These are phyloP conservation scores for Cardamine resedifolia DNA, from an alignment of 345 rosid species.

Conservation along the genomic window DNA sequence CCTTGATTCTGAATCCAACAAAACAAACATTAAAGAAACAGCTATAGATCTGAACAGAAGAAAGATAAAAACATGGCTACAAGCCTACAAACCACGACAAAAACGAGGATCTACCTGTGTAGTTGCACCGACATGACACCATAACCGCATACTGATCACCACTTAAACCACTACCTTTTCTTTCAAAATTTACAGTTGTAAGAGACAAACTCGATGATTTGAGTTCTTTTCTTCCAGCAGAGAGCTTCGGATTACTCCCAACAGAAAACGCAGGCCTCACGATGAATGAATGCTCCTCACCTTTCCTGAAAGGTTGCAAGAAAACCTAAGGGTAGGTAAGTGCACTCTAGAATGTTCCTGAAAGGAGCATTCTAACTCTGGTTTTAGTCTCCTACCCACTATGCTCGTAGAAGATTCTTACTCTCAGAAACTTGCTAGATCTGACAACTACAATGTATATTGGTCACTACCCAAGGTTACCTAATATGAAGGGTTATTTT, in stretches of 20 bases:
- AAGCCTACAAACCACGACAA: conserved; percentile 31
- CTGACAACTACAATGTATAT: neutral
- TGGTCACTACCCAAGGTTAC: conserved; percentile 14
- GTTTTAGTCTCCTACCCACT: conserved; percentile 8
- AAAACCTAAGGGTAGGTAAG: conserved; percentile 23
- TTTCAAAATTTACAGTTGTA: conserved; percentile 52
- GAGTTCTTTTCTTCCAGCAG: conserved; percentile 48
- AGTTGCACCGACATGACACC: conserved; percentile 92
- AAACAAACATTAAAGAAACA: conserved; percentile 22
- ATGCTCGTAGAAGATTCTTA: neutral
- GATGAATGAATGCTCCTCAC: conserved; percentile 96
- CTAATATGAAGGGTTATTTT: conserved; percentile 3
- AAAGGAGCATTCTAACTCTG: conserved; percentile 10
- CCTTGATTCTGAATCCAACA: conserved; percentile 63
- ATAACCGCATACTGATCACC: conserved; percentile 74
- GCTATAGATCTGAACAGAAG: conserved; percentile 6
- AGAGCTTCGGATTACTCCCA: conserved; percentile 55
- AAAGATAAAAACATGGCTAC: conserved; percentile 23
- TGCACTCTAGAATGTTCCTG: conserved; percentile 20
- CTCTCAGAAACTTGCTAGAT: conserved; percentile 4
- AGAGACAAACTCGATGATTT: conserved; percentile 46
- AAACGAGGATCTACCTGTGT: conserved; percentile 63
- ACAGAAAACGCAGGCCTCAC: conserved; percentile 71
- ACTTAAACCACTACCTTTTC: conserved; percentile 43
- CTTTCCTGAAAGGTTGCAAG: conserved; percentile 62